A percentile compares a stretch with the other conserved stretches of the same genome.
Evolutionary conservation across 176 grass and related monocot genomes (phyloP).

Genomic region (Lolium rigidum): DNA sequence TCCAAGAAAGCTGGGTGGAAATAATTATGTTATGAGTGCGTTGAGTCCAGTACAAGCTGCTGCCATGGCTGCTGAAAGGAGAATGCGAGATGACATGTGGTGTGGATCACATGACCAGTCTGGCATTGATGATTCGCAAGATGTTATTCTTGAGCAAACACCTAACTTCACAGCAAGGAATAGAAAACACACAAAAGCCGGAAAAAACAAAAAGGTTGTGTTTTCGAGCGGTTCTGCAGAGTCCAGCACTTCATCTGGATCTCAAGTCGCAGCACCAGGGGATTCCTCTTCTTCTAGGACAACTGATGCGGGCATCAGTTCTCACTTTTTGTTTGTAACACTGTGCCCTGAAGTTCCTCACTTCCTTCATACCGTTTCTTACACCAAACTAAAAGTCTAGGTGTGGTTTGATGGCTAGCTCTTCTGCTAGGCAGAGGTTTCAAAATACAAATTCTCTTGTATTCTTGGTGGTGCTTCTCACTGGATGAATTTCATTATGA

Average conservation of each 20-base stretch:
- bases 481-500: background rate
- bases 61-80: constrained; percentile 95
- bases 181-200: background rate
- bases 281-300: constrained; percentile 53
- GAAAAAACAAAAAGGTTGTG: constrained; percentile 20
- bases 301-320: background rate
- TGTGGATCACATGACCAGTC: constrained; percentile 70
- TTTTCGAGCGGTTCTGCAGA: constrained; percentile 26
- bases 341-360: constrained; percentile 3
- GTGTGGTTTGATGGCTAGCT: background rate
- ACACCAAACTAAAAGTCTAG: background rate
- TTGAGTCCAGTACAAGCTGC: constrained; percentile 97
- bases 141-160: constrained; percentile 40
- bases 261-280: constrained; percentile 21
- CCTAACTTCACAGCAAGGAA: constrained; percentile 35
- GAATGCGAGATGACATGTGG: constrained; percentile 96
- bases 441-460: no score
- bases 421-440: no score
- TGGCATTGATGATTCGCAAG: constrained; percentile 54
- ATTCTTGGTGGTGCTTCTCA: background rate
- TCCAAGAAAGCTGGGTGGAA: constrained; percentile 82
- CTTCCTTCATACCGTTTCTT: background rate
- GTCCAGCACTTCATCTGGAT: constrained; percentile 26
- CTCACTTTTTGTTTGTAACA: constrained; percentile 13
- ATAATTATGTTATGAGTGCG: constrained; percentile 79